phyloP scores from a whole-genome alignment of 108 stramenopile genomes.

The Seminavis robusta region DNA sequence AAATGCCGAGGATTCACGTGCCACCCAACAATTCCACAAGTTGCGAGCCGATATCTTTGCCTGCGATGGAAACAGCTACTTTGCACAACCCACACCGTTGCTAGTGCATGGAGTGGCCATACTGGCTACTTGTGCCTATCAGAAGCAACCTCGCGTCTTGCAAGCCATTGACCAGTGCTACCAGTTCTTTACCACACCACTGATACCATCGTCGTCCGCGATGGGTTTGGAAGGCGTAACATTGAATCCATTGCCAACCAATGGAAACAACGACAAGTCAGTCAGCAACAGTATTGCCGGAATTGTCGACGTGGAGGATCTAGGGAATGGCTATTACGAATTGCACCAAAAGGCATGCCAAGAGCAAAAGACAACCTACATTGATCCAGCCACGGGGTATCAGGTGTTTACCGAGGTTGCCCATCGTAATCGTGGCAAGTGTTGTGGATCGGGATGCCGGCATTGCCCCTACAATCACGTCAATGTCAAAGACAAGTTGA shows the following conservation, averaged over 20 bases:
- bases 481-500: constrained; percentile 67
- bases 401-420: constrained; percentile 85
- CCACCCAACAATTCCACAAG: constrained; percentile 27
- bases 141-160: constrained; percentile 31
- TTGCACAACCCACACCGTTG: constrained; percentile 82
- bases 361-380: constrained; percentile 47
- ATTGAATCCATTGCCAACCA: neutral
- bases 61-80: constrained; percentile 80
- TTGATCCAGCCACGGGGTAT: constrained; percentile 85
- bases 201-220: neutral
- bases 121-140: constrained; percentile 66
- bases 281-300: neutral
- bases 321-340: constrained; percentile 24
- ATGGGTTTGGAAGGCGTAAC: neutral
- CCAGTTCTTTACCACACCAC: neutral
- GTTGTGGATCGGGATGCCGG: constrained; percentile 91
- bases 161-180: constrained; percentile 27
- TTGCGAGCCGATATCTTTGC: constrained; percentile 75
- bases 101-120: constrained; percentile 75
- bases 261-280: neutral
- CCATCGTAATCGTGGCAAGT: constrained; percentile 79
- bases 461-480: constrained; percentile 90
- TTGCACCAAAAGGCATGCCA: constrained; percentile 58
- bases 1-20: constrained; percentile 51
- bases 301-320: constrained; percentile 30